Base-by-base conservation (phyloP, 2,329 filamentous ascomycete genomes). In the Escovopsis weberi region DNA sequence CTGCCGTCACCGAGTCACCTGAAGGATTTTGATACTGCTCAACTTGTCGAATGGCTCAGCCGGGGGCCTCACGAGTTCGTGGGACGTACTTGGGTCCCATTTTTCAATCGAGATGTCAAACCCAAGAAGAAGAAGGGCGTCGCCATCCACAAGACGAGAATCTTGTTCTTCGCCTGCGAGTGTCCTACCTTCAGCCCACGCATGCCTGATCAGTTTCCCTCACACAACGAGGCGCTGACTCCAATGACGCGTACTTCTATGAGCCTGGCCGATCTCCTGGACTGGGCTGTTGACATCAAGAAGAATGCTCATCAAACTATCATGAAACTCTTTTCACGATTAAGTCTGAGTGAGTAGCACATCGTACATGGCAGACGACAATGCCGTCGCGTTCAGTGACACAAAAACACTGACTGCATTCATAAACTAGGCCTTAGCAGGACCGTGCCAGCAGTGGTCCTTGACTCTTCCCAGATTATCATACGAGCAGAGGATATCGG, bases 241-340 rank as follows among this genome's bases (percentile, higher is more conserved):
- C 45, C 48, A 0, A 26, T 43, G 0, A 40, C 36, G 4, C 58
- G 64, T 4, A 57, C 55, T 1, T 59, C 57, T 4, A 56, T 72
- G 49, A 53, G 50, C 2, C 57, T 64, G 2, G 53, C 50, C 19
- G 51, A 59, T 2, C 62, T 80, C 47, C 49, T 79, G 2, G 58
- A 68, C 26, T 78, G 72, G 72, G 62, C 75, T 0, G 55, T 79
- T 26, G 61, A 68, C 19, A 54, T 69, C 2, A 35, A 34, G 8
- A 45, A 56, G 1, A 79, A 74, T 44, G 49, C 56, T 4, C 8
- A 54, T 0, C 68, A 79, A 45, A 59, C 68, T 0, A 59, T 65
- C 5, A 57, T 72, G 2, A 81, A 80, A 47, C 56, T 79, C 0
- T 81, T 78, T 48, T 71, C 74, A 1, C 67, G 76, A 9, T 68